phyloP scores from a whole-genome alignment of 2,329 filamentous ascomycete genomes.

The Aspergillus aculeatus region DNA sequence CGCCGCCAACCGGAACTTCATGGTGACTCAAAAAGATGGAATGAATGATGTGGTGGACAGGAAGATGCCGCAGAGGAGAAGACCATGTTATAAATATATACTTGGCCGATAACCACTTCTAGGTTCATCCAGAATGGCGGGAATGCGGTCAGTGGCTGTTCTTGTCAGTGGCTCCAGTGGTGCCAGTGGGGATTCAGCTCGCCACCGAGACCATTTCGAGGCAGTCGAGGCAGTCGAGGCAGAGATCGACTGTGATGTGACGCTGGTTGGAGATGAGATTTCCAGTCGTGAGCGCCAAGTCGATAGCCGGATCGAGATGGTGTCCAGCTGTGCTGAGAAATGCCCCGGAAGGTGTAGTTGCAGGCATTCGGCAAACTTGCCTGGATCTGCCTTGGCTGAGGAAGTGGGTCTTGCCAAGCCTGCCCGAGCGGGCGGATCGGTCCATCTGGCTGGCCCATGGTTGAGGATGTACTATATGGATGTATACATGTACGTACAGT shows the following conservation, averaged over 20 bases:
- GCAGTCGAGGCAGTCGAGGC: background rate
- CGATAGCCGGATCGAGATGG: no score
- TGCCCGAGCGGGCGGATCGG: background rate
- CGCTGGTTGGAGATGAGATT: background rate
- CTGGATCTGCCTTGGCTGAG: background rate
- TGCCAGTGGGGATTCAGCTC: background rate
- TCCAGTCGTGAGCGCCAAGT: background rate
- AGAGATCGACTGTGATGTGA: background rate
- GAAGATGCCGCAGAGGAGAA: no score
- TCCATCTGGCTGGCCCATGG: background rate
- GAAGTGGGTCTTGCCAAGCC: background rate
- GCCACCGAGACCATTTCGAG: background rate
- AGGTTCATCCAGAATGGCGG: background rate
- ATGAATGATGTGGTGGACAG: background rate
- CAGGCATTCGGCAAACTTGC: background rate
- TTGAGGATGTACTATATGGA: no score
- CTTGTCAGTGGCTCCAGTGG: no score
- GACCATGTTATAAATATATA: background rate
- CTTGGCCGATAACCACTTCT: no score
- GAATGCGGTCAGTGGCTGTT: background rate
- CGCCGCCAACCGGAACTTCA: slow-evolving; percentile 14
- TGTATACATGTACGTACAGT: no score
- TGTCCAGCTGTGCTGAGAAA: no score
- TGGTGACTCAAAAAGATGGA: slow-evolving; percentile 4
- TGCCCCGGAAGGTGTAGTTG: no score